Evolutionary conservation across 2,329 filamentous ascomycete genomes (phyloP).

Genomic region (Fusarium longipes): DNA sequence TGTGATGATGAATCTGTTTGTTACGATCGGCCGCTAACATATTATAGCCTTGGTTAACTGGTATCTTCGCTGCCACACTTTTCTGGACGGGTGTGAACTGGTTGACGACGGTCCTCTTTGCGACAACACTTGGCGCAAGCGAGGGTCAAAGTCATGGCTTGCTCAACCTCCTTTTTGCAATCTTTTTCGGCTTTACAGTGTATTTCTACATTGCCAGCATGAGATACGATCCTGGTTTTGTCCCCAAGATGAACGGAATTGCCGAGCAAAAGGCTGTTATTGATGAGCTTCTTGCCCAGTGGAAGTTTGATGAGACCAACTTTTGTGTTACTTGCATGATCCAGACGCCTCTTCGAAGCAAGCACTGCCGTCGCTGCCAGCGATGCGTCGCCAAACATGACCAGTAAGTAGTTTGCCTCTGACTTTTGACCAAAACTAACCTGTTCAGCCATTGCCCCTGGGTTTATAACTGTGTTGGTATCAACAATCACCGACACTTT

Average conservation of each 20-base stretch:
- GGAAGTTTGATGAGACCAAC: conserved; percentile 93
- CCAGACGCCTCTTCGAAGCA: conserved; percentile 89
- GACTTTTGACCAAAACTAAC: conserved; percentile 36
- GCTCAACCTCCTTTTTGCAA: conserved; percentile 79
- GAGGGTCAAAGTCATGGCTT: conserved; percentile 66
- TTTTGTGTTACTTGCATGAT: conserved; percentile 98
- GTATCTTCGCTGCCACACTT: conserved; percentile 88
- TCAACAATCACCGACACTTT: conserved; percentile 97
- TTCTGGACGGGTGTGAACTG: conserved; percentile 85
- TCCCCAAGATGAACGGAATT: conserved; percentile 89
- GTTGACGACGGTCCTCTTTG: conserved; percentile 69
- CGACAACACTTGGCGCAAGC: conserved; percentile 34
- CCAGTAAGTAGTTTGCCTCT: conserved; percentile 71
- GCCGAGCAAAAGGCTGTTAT: conserved; percentile 91
- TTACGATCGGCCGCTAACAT: conserved; percentile 11
- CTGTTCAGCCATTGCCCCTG: conserved; percentile 86
- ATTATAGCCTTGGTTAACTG: conserved; percentile 84
- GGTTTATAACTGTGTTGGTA: conserved; percentile 95
- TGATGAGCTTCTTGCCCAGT: conserved; percentile 82
- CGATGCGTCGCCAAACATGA: conserved; percentile 97
- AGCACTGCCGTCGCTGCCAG: conserved; percentile 92
- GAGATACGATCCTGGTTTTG: conserved; percentile 89
- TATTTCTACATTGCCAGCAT: conserved; percentile 93
- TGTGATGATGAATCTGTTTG: conserved; percentile 46
- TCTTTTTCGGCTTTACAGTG: conserved; percentile 71